A percentile compares a stretch with the other conserved stretches of the same genome.
These are phyloP conservation scores for Ustilago xerochloae DNA, from an alignment of 1,284 basidiomycete genomes.

Conservation along the genomic window DNA sequence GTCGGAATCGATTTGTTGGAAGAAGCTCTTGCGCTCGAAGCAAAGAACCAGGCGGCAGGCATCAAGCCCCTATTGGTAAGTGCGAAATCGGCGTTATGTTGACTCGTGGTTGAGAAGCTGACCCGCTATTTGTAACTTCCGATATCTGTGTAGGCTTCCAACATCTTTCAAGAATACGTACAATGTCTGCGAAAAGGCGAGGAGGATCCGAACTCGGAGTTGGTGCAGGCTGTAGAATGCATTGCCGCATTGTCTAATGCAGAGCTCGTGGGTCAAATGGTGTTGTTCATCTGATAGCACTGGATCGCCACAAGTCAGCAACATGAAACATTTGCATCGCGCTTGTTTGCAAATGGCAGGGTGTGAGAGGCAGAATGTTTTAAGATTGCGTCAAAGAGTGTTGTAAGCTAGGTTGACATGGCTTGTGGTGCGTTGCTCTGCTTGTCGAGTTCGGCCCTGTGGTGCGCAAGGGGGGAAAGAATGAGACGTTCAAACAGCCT, in stretches of 20 bases:
- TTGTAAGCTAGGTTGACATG: conserved; percentile 45
- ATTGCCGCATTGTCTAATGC: conserved; percentile 26
- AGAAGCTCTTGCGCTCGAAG: conserved; percentile 23
- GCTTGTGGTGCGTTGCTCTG: conserved; percentile 44
- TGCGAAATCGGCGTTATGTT: not conserved
- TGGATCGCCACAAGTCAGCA: not conserved
- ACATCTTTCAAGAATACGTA: conserved; percentile 8
- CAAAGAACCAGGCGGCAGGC: conserved; percentile 21
- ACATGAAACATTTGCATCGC: not conserved
- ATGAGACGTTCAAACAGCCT: not conserved
- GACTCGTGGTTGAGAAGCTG: not conserved
- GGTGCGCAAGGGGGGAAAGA: not conserved
- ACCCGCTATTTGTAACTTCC: not conserved
- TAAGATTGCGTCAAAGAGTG: not conserved
- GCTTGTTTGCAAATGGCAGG: not conserved
- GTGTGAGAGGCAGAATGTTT: not conserved
- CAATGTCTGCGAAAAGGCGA: not conserved
- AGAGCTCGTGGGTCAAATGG: conserved; percentile 20
- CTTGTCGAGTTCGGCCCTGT: conserved; percentile 58
- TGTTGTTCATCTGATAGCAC: conserved; percentile 32
- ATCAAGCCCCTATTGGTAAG: conserved; percentile 35
- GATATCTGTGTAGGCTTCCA: conserved; percentile 11
- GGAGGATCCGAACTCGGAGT: conserved; percentile 2
- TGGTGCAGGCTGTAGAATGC: conserved; percentile 41
- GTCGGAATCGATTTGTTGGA: conserved; percentile 13